A percentile compares a stretch with the other conserved stretches of the same genome.
Conservation (phyloP, 73 alveolate genomes). For the Paraurostyla sp. region DNA sequence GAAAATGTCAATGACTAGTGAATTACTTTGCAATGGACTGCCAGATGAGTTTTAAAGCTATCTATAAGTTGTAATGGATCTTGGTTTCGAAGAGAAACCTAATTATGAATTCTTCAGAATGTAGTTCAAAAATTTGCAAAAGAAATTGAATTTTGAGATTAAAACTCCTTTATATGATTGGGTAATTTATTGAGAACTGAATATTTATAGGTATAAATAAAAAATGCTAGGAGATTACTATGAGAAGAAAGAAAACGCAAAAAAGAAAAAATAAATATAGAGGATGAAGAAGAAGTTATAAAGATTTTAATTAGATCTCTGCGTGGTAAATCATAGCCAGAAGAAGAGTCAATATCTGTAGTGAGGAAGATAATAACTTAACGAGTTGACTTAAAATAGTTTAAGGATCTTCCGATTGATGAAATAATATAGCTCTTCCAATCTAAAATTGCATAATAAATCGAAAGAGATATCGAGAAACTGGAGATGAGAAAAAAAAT, state of each 20-base stretch:
- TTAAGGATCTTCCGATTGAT: not conserved
- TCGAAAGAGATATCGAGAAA: not conserved
- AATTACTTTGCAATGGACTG: conserved; percentile 83
- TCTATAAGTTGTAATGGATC: conserved; percentile 82
- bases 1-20: conserved; percentile 82
- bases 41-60: conserved; percentile 87
- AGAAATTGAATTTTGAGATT: not conserved
- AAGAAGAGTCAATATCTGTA: not conserved
- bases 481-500: not conserved
- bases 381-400: not conserved
- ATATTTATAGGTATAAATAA: not conserved
- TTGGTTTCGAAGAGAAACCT: conserved; percentile 94
- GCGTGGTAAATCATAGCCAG: not conserved
- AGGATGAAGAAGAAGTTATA: not conserved
- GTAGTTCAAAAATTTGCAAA: conserved; percentile 44
- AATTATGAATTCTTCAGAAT: conserved; percentile 79
- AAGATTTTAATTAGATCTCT: not conserved
- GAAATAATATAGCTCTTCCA: not conserved
- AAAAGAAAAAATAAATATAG: not conserved
- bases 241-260: not conserved
- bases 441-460: not conserved
- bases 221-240: not conserved
- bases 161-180: not conserved
- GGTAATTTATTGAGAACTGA: not conserved
- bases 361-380: not conserved